Percentiles rank a stretch among this genome's conserved stretches.
These are phyloP conservation scores for Sporisorium scitamineum DNA, from an alignment of 1,284 basidiomycete species.

Conservation along the genomic window DNA sequence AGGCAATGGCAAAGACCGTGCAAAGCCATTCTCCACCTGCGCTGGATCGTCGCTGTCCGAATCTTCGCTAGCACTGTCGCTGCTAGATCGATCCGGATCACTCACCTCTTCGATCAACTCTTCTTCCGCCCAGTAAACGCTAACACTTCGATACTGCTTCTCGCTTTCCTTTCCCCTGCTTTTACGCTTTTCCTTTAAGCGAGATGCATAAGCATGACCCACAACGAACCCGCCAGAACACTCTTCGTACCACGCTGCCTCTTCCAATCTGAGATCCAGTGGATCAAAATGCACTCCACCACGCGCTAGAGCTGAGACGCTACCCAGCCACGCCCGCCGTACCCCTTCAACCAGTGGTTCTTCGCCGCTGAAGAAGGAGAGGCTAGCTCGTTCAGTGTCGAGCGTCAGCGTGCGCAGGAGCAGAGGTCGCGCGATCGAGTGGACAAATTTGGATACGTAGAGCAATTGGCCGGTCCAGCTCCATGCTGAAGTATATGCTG, in stretches of 20 bases:
- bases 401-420: conserved; percentile 38
- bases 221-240: conserved; percentile 43
- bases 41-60: not conserved
- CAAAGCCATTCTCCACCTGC: not conserved
- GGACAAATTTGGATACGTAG: conserved; percentile 33
- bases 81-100: conserved; percentile 24
- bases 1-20: conserved; percentile 1
- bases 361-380: conserved; percentile 7
- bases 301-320: conserved; percentile 11
- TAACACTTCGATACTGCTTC: conserved; percentile 31
- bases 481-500: conserved; percentile 16
- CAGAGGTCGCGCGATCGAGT: conserved; percentile 23
- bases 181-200: conserved; percentile 1
- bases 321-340: conserved; percentile 39
- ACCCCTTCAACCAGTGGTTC: not conserved
- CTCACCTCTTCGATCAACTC: conserved; percentile 44
- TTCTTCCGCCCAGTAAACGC: conserved; percentile 52
- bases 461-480: conserved; percentile 17
- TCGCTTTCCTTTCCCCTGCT: not conserved
- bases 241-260: conserved; percentile 47
- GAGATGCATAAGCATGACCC: conserved; percentile 39
- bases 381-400: conserved; percentile 1
- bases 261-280: conserved; percentile 11
- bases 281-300: conserved; percentile 14
- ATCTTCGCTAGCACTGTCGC: conserved; percentile 8